phyloP scores from a whole-genome alignment of 2,329 filamentous ascomycete species.

The Penicillium brevicompactum region DNA sequence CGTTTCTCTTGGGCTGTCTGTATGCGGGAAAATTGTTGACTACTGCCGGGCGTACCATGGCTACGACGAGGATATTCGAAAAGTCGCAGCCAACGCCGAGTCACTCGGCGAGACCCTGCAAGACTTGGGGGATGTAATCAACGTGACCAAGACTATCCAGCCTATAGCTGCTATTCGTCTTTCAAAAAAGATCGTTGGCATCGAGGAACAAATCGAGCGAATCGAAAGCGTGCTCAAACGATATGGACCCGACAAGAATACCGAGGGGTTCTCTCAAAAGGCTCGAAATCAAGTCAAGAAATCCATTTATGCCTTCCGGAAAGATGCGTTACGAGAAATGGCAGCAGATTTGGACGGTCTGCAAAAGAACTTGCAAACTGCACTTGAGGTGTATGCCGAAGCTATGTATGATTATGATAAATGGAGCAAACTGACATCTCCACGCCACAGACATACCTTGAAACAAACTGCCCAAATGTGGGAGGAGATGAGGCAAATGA shows the following conservation, averaged over 20 bases:
- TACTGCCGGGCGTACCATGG: slow-evolving; percentile 9
- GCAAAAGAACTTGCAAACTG: not conserved
- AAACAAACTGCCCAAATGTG: not conserved
- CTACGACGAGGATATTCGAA: slow-evolving; percentile 11
- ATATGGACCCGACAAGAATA: too few species aligned
- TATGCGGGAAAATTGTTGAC: slow-evolving; percentile 8
- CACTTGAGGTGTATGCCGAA: not conserved
- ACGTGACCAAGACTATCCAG: not conserved
- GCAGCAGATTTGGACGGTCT: not conserved
- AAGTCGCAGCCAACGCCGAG: slow-evolving; percentile 3
- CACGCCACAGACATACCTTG: not conserved
- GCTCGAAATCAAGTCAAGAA: not conserved
- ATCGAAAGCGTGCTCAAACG: not conserved
- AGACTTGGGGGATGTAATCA: slow-evolving; percentile 2
- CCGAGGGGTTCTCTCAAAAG: too few species aligned
- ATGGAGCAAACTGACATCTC: not conserved
- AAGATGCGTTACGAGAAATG: not conserved
- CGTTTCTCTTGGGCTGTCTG: slow-evolving; percentile 14
- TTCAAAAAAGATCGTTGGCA: not conserved
- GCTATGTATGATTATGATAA: too few species aligned
- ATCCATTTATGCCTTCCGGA: not conserved
- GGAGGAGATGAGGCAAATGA: not conserved
- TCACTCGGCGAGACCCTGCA: slow-evolving; percentile 3
- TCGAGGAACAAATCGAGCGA: not conserved
- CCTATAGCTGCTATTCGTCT: not conserved